Percentiles rank a stretch among this genome's conserved stretches.
phyloP scores from a whole-genome alignment of 1,284 basidiomycete genomes.

The Fistulinella cinereoalba region DNA sequence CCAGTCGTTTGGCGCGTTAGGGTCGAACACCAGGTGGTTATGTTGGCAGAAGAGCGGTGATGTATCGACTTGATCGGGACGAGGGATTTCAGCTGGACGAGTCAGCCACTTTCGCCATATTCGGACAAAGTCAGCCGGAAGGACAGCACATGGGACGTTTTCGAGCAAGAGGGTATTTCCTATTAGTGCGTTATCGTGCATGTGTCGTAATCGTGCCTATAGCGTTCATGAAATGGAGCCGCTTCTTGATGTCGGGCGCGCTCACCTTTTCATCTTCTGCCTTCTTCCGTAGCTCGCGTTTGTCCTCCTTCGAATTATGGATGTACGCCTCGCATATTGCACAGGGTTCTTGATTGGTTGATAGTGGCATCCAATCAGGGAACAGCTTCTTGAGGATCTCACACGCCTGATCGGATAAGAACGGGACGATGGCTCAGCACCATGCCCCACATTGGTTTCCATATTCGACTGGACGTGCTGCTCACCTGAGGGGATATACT shows the following conservation, averaged over 20 bases:
- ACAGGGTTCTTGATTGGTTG: conserved; percentile 53
- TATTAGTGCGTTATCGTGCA: conserved; percentile 54
- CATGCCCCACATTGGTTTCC: conserved; percentile 12
- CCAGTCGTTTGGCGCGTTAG: conserved; percentile 55
- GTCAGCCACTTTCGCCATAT: conserved; percentile 67
- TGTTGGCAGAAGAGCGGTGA: conserved; percentile 65
- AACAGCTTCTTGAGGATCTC: conserved; percentile 55
- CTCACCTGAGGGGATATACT: conserved; percentile 59
- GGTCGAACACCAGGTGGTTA: conserved; percentile 60
- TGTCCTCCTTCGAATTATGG: conserved; percentile 57
- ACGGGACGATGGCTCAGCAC: conserved; percentile 16
- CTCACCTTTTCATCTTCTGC: conserved; percentile 74
- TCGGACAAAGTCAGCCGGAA: conserved; percentile 60
- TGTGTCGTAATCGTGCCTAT: conserved; percentile 58
- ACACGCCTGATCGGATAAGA: conserved; percentile 46
- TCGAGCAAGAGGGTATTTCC: conserved; percentile 45
- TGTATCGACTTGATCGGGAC: conserved; percentile 65
- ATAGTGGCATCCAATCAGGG: conserved; percentile 59
- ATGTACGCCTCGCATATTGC: conserved; percentile 54
- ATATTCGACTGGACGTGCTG: conserved; percentile 8
- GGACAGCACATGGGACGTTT: conserved; percentile 51
- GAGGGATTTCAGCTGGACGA: conserved; percentile 51
- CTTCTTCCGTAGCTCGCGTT: conserved; percentile 52
- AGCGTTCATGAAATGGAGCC: conserved; percentile 10
- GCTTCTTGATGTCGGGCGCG: background rate